Evolutionary conservation across 768 basidiomycete genomes (phyloP).

Genomic region (Tylopilus sp.): DNA sequence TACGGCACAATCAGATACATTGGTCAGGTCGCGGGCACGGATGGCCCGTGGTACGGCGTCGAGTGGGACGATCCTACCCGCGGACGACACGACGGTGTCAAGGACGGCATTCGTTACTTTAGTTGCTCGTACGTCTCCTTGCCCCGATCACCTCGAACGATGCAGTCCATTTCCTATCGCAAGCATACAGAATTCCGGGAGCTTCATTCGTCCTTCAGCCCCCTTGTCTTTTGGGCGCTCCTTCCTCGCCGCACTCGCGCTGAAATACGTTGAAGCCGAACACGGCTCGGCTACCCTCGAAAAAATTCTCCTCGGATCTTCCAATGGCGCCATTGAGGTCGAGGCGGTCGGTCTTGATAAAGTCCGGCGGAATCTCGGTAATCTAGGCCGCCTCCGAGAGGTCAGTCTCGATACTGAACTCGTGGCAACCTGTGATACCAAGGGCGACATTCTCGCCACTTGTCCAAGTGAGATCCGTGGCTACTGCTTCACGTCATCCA

Average conservation of each 20-base stretch:
- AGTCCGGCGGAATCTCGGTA: slow-evolving; percentile 65
- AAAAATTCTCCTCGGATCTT: slow-evolving; percentile 73
- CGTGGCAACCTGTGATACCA: slow-evolving; percentile 50
- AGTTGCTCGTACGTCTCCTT: slow-evolving; percentile 53
- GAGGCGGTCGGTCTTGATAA: slow-evolving; percentile 83
- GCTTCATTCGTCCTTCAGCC: slow-evolving; percentile 75
- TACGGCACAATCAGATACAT: slow-evolving; percentile 69
- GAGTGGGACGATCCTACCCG: slow-evolving; percentile 89
- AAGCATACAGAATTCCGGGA: slow-evolving; percentile 64
- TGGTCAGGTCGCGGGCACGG: slow-evolving; percentile 60
- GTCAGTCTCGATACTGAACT: slow-evolving; percentile 73
- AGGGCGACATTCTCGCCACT: slow-evolving; percentile 49
- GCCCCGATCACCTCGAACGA: slow-evolving; percentile 10
- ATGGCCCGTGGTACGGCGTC: slow-evolving; percentile 87
- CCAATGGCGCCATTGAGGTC: slow-evolving; percentile 77
- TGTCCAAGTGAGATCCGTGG: slow-evolving; percentile 60
- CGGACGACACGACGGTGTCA: slow-evolving; percentile 85
- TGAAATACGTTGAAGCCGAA: slow-evolving; percentile 72
- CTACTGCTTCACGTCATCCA: slow-evolving; percentile 4
- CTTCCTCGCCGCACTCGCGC: slow-evolving; percentile 69
- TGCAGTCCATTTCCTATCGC: slow-evolving; percentile 7
- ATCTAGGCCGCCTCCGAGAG: slow-evolving; percentile 66
- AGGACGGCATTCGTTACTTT: slow-evolving; percentile 79
- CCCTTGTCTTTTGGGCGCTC: slow-evolving; percentile 56
- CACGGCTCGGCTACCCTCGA: slow-evolving; percentile 55